These are phyloP conservation scores for Echria macrotheca DNA, from an alignment of 495 filamentous ascomycete genomes.

Conservation along the genomic window DNA sequence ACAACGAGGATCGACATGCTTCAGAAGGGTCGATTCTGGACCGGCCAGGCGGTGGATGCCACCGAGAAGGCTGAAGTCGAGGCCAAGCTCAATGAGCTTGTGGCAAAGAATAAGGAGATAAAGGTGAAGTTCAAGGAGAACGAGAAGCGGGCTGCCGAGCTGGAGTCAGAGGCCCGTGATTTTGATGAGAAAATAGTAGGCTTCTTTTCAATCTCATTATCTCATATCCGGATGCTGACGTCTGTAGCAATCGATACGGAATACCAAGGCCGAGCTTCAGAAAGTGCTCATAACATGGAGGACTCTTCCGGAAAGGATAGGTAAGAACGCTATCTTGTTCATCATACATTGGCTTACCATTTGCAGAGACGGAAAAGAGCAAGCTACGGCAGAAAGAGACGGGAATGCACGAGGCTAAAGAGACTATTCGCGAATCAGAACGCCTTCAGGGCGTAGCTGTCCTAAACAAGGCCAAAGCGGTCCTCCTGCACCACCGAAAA, in stretches of 20 bases:
- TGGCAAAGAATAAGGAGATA: conserved; percentile 7
- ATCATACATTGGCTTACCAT: conserved; percentile 13
- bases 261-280: neutral
- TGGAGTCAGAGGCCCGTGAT: too few relatives aligned
- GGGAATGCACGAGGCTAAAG: too few relatives aligned
- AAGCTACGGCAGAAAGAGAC: conserved; percentile 41
- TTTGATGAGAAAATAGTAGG: too few relatives aligned
- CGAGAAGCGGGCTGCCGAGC: too few relatives aligned
- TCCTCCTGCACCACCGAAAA: conserved; percentile 53
- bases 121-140: neutral
- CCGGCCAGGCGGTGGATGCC: conserved; percentile 66
- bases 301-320: conserved; percentile 65
- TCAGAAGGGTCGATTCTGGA: conserved; percentile 59
- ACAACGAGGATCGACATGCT: conserved; percentile 59
- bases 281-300: too few relatives aligned
- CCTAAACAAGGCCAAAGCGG: conserved; percentile 56
- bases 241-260: too few relatives aligned
- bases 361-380: conserved; percentile 48
- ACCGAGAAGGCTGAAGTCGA: conserved; percentile 48
- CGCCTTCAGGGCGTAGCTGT: conserved; percentile 54
- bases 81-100: conserved; percentile 28
- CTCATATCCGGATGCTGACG: too few relatives aligned
- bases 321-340: conserved; percentile 33
- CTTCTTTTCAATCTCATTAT: too few relatives aligned
- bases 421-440: too few relatives aligned